Percentiles rank a stretch among this genome's conserved stretches.
Conservation (phyloP, 768 basidiomycete species). For the Pisolithus tinctorius region DNA sequence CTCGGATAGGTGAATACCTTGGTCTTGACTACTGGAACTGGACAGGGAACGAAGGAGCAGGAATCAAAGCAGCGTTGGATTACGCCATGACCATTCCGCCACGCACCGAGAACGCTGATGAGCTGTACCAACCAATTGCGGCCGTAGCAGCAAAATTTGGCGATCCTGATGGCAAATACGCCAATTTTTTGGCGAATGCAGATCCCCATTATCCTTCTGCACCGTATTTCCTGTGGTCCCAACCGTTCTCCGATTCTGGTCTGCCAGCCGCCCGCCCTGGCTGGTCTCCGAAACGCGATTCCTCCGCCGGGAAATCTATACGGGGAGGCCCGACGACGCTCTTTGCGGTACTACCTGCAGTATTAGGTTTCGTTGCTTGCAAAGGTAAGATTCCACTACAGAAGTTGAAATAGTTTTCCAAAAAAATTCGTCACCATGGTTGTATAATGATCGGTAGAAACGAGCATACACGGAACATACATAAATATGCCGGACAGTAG, state of each 20-base stretch:
- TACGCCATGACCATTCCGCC: conserved; percentile 43
- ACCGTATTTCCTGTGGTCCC: conserved; percentile 49
- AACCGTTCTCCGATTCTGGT: conserved; percentile 36
- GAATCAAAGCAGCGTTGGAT: conserved; percentile 54
- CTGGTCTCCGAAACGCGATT: conserved; percentile 1
- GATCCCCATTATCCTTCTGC: conserved; percentile 36
- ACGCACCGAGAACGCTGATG: conserved; percentile 27
- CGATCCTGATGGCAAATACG: conserved; percentile 54
- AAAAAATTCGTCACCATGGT: no score
- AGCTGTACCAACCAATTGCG: conserved; percentile 53
- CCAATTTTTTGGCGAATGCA: conserved; percentile 35
- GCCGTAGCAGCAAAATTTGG: conserved; percentile 53
- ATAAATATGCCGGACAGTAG: no score
- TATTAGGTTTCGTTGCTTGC: neutral
- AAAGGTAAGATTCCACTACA: no score
- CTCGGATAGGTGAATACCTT: conserved; percentile 43
- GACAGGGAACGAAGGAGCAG: conserved; percentile 42
- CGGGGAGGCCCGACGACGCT: neutral
- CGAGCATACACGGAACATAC: no score
- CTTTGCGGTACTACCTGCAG: neutral
- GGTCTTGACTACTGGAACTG: conserved; percentile 43
- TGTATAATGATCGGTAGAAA: no score
- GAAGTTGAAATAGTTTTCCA: no score
- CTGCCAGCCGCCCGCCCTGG: conserved; percentile 3
- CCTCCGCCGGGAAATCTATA: neutral